A percentile compares a stretch with the other conserved stretches of the same genome.
Conservation (phyloP, 164 flowering plant genomes). For the Macadamia integrifolia region DNA sequence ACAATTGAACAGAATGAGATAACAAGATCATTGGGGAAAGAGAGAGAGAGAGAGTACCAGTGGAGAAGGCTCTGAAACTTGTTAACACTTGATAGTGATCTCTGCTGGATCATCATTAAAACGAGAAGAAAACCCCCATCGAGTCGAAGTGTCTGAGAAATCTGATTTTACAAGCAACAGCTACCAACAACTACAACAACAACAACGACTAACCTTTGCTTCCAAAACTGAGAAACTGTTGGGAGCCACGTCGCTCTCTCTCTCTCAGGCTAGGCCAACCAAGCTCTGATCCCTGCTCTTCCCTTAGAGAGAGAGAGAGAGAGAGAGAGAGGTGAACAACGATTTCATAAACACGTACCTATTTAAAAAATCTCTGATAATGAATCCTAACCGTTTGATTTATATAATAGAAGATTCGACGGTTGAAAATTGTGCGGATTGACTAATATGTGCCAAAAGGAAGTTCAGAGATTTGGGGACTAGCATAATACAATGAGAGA, state of each 20-base stretch:
- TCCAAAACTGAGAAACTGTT: conserved; percentile 8
- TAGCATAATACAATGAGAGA: too few species aligned
- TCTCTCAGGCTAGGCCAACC: neutral
- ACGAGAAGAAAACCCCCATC: conserved; percentile 3
- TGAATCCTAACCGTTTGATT: too few species aligned
- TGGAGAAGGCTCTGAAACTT: neutral
- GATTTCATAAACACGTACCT: too few species aligned
- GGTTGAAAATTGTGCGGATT: too few species aligned
- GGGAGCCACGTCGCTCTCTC: conserved; percentile 6
- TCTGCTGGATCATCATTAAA: conserved; percentile 8
- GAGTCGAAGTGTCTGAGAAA: conserved; percentile 5
- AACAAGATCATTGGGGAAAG: neutral
- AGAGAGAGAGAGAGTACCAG: neutral
- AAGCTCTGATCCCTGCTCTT: conserved; percentile 3
- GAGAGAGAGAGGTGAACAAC: neutral
- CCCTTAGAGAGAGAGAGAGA: neutral
- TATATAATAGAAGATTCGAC: too few species aligned
- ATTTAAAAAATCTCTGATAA: too few species aligned
- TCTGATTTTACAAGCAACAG: conserved; percentile 9
- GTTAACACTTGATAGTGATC: neutral
- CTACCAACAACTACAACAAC: neutral
- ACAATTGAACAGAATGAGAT: too few species aligned
- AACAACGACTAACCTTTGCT: conserved; percentile 7
- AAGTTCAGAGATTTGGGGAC: too few species aligned
- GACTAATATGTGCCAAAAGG: too few species aligned